A percentile compares a stretch with the other conserved stretches of the same genome.
Conservation (phyloP, 768 basidiomycete genomes). For the Artomyces pyxidatus region DNA sequence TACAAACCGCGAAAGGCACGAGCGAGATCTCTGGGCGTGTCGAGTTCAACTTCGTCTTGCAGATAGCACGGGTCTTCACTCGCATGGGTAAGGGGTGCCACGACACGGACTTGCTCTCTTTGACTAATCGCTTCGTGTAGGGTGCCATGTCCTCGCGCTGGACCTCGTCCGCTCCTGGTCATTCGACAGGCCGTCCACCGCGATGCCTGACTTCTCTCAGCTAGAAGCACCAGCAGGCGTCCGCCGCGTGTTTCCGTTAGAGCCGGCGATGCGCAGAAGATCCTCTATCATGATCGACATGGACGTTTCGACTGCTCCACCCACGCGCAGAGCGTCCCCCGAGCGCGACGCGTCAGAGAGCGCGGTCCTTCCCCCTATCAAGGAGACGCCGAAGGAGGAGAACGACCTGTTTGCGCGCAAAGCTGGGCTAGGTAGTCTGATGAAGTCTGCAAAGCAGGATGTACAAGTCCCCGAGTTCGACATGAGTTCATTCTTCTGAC, state of each 20-base stretch:
- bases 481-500: constrained; percentile 68
- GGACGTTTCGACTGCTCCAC: constrained; percentile 58
- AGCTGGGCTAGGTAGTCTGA: constrained; percentile 71
- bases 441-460: constrained; percentile 89
- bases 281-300: constrained; percentile 87
- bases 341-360: constrained; percentile 18
- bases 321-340: constrained; percentile 49
- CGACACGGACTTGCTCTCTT: too few relatives aligned
- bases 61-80: constrained; percentile 89
- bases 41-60: constrained; percentile 94
- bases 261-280: constrained; percentile 47
- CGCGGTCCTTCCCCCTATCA: constrained; percentile 15
- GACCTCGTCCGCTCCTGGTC: constrained; percentile 89
- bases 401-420: constrained; percentile 57
- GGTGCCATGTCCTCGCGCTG: constrained; percentile 88
- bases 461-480: constrained; percentile 82
- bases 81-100: constrained; percentile 75
- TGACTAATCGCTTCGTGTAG: too few relatives aligned
- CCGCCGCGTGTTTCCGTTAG: constrained; percentile 41
- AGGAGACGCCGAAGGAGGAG: constrained; percentile 36
- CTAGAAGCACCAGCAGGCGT: constrained; percentile 32
- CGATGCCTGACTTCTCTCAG: constrained; percentile 18
- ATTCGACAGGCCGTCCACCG: constrained; percentile 68
- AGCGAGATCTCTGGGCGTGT: constrained; percentile 81
- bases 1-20: constrained; percentile 90